phyloP scores from a whole-genome alignment of 139 green algal species.

The Yamagishiella unicocca region DNA sequence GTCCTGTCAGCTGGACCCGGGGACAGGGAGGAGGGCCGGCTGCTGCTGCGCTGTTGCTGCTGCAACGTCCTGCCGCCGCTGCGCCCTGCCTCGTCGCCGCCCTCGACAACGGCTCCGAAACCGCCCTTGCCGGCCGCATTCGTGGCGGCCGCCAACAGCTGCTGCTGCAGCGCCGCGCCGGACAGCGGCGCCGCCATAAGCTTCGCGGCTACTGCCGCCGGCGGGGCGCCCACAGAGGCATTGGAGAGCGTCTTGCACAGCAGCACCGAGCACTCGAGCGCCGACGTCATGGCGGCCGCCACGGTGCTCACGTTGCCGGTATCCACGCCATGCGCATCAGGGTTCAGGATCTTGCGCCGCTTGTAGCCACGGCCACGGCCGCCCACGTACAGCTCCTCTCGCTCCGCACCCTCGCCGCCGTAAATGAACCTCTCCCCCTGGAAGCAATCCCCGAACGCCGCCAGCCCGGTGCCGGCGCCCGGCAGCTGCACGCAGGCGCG shows the following conservation, averaged over 20 bases:
- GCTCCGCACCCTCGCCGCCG: neutral
- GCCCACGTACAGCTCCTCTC: constrained; percentile 29
- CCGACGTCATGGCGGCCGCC: neutral
- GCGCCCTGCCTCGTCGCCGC: neutral
- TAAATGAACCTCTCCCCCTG: constrained; percentile 6
- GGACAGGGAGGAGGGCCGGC: no score
- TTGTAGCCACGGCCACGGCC: constrained; percentile 27
- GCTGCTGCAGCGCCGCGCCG: neutral
- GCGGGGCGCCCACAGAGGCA: neutral
- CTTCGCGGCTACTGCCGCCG: neutral
- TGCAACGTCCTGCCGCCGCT: no score
- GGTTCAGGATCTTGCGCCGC: constrained; percentile 18
- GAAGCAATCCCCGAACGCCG: constrained; percentile 7
- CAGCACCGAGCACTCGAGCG: constrained; percentile 23
- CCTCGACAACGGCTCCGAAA: no score
- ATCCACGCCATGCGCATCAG: constrained; percentile 30
- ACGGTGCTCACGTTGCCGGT: neutral
- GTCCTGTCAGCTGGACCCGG: no score
- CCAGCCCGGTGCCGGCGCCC: neutral
- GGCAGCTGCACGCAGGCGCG: constrained; percentile 4
- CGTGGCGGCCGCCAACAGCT: neutral
- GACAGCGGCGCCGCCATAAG: no score
- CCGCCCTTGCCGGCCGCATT: neutral
- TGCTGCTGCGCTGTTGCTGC: no score
- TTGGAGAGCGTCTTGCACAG: constrained; percentile 29